A percentile compares a stretch with the other conserved stretches of the same genome.
Evolutionary conservation across 345 rosid species (phyloP).

Genomic region (Citropsis articulata): DNA sequence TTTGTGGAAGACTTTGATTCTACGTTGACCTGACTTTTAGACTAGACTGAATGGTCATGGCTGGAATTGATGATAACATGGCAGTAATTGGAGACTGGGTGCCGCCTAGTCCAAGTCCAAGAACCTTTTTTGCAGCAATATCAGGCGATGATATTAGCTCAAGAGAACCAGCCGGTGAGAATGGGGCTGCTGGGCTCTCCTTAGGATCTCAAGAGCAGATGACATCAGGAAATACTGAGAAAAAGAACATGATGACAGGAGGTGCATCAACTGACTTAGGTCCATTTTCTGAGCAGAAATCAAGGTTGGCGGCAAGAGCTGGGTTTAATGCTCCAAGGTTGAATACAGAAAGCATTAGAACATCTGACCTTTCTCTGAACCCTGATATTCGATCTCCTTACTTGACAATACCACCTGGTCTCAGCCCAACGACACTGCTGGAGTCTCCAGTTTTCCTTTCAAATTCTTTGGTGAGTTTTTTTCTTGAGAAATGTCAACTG

Average conservation of each 20-base stretch:
- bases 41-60: conserved; percentile 39
- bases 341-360: conserved; percentile 67
- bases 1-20: conserved; percentile 15
- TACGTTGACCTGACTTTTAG: conserved; percentile 11
- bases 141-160: conserved; percentile 47
- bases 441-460: conserved; percentile 87
- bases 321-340: conserved; percentile 83
- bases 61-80: conserved; percentile 66
- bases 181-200: conserved; percentile 33
- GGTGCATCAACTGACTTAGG: conserved; percentile 26
- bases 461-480: conserved; percentile 57
- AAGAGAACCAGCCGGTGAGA: conserved; percentile 36
- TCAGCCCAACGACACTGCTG: conserved; percentile 85
- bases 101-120: conserved; percentile 67
- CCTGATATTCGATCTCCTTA: conserved; percentile 54
- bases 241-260: conserved; percentile 29
- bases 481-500: not conserved
- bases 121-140: conserved; percentile 50
- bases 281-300: conserved; percentile 38
- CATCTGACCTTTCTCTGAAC: conserved; percentile 46
- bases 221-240: conserved; percentile 25
- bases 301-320: conserved; percentile 77
- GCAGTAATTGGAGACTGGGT: conserved; percentile 84
- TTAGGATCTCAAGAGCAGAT: conserved; percentile 31
- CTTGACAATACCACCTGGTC: conserved; percentile 80